Evolutionary conservation across 164 flowering plant species (phyloP), one percentile per base, ranked within the genome.

Genomic region (Hamamelis virginiana): DNA sequence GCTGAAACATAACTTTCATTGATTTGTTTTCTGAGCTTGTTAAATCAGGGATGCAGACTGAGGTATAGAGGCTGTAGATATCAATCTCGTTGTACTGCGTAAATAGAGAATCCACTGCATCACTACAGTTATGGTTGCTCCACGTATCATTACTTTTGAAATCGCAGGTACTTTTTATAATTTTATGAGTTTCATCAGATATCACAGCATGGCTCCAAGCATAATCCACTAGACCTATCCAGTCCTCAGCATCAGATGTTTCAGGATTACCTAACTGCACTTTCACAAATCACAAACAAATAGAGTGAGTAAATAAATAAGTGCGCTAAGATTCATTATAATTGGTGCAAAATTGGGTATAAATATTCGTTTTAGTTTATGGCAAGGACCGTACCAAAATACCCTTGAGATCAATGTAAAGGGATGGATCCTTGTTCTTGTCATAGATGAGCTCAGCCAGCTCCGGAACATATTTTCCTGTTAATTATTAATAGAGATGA

Each of bases 141-240:
- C 91, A 95, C 9, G 94, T 75, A 65, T 86, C 72, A 28, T 77
- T 77, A 68, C 92, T 81, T 74, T 75, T 16, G 72, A 95, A 95
- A 74, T 95, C 83, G n/a, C 98, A 95, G 43, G 63, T 74, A 28
- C 78, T 50, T 38, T 22, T 48, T 11, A 92, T 89, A 9, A 74
- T 75, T 25, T 75, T 78, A 79, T 91, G 86, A 25, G 97, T 91
- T 76, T 89, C 93, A 69, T 96, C 99, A 0, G 98, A 93, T 48
- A 93, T 76, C 57, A 93, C 86, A 14, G 97, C 96, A 77, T 91
- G 99, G 80, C 97, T 93, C 99, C 97, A 96, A n/a, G 92, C 96
- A 74, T 90, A 96, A 74, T 91, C 97, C 81, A 88, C 88, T 64
- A 84, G 26, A 27, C 99, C 98, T 68, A 66, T 78, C 94, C 90